A percentile compares a stretch with the other conserved stretches of the same genome.
Conservation (phyloP, 495 filamentous ascomycete species). For the Penicillium manginii region DNA sequence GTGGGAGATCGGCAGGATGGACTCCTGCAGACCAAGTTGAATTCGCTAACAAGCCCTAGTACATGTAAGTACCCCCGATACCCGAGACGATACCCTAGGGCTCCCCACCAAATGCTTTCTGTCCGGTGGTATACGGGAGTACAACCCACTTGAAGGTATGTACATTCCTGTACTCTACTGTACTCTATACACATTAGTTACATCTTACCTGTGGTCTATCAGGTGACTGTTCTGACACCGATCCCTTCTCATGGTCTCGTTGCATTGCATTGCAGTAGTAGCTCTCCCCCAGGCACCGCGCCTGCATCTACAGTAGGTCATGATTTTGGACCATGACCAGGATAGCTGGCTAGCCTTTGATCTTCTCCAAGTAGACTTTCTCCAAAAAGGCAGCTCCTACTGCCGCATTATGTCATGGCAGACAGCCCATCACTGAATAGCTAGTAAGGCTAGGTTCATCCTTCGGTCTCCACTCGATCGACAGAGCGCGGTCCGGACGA, state of each 20-base stretch:
- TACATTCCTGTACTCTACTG: neutral
- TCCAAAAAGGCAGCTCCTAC: neutral
- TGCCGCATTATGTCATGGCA: constrained; percentile 11
- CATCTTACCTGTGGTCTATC: constrained; percentile 12
- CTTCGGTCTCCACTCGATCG: constrained; percentile 9
- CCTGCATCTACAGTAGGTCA: neutral
- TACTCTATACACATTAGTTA: neutral
- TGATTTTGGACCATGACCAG: neutral
- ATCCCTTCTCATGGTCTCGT: constrained; percentile 32
- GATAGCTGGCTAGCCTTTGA: constrained; percentile 5
- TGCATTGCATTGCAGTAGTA: constrained; percentile 35
- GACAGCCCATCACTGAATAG: neutral
- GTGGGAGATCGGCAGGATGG: constrained; percentile 29
- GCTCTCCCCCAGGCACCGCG: constrained; percentile 25
- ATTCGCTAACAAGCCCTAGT: neutral
- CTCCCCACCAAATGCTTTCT: neutral
- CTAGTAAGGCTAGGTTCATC: constrained; percentile 20
- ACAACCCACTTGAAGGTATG: neutral
- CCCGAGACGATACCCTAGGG: neutral
- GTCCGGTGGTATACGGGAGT: neutral
- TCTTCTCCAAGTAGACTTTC: neutral
- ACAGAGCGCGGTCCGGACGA: constrained; percentile 5
- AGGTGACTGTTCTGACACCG: constrained; percentile 32
- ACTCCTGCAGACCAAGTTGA: constrained; percentile 9
- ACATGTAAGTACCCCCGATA: neutral